Percentiles rank a stretch among this genome's conserved stretches.
Conservation (phyloP, 179 eudicot species). For the Sideroxylon spinosum region DNA sequence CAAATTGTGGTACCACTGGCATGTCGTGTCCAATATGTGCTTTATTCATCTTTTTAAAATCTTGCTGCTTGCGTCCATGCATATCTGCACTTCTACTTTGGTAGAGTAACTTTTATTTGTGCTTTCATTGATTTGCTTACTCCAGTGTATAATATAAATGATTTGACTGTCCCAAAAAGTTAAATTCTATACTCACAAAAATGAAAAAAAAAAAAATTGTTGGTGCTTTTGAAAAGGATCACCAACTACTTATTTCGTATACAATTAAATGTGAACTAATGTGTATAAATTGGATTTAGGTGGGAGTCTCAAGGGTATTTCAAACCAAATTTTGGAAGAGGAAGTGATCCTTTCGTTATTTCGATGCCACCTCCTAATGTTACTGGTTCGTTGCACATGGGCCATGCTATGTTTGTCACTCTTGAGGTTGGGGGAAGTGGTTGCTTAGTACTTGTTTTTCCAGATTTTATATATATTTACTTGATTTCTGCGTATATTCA, state of each 20-base stretch:
- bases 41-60: not conserved
- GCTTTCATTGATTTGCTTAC: not conserved
- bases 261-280: slow-evolving; percentile 1
- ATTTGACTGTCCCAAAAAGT: not conserved
- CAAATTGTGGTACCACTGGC: not conserved
- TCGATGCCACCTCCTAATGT: slow-evolving; percentile 99
- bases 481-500: not conserved
- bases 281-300: slow-evolving; percentile 48
- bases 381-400: slow-evolving; percentile 98
- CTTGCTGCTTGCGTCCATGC: not conserved
- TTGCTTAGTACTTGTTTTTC: slow-evolving; percentile 7
- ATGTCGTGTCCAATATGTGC: not conserved
- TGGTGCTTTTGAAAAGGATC: not conserved
- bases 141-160: not conserved
- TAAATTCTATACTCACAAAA: not conserved
- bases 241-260: slow-evolving; percentile 2
- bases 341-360: slow-evolving; percentile 80
- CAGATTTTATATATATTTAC: not conserved
- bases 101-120: not conserved
- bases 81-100: not conserved
- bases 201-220: not conserved
- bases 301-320: slow-evolving; percentile 98
- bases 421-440: slow-evolving; percentile 70
- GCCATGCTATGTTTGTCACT: slow-evolving; percentile 99
- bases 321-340: slow-evolving; percentile 76